Evolutionary conservation across 129 eudicot species (phyloP).

Genomic region (Solidago caesia): DNA sequence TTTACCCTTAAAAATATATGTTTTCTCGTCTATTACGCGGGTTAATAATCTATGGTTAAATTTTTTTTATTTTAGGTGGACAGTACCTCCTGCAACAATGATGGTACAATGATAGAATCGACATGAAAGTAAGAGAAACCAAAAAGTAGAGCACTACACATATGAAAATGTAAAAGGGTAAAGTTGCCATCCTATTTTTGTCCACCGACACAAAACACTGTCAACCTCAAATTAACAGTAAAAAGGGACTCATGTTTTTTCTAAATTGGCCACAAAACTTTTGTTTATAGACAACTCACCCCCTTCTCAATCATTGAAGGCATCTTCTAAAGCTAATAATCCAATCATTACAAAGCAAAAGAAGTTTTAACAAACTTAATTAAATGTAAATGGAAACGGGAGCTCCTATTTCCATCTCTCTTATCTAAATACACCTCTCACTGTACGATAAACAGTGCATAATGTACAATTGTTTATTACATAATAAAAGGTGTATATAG

Average conservation of each 20-base stretch:
- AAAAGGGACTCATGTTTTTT: conserved; percentile 18
- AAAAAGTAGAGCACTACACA: conserved; percentile 22
- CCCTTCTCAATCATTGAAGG: conserved; percentile 41
- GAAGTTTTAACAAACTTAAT: background rate
- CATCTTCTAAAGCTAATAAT: conserved; percentile 29
- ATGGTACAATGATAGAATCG: conserved; percentile 25
- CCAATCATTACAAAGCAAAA: conserved; percentile 29
- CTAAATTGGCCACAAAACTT: conserved; percentile 20
- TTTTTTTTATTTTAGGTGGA: background rate
- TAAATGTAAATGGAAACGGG: background rate
- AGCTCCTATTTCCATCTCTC: too few relatives aligned
- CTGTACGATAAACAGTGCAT: too few relatives aligned
- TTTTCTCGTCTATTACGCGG: too few relatives aligned
- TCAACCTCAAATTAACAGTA: conserved; percentile 9
- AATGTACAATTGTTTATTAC: too few relatives aligned
- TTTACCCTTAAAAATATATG: too few relatives aligned
- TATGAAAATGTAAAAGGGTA: conserved; percentile 13
- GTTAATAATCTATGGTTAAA: background rate
- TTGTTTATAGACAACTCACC: conserved; percentile 8
- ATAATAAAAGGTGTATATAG: too few relatives aligned
- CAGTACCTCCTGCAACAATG: conserved; percentile 22
- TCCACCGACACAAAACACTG: conserved; percentile 39
- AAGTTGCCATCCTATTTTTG: conserved; percentile 29
- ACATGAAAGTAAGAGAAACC: conserved; percentile 35
- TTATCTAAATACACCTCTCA: too few relatives aligned